These are phyloP conservation scores for Microdochium bolleyi DNA, from an alignment of 2,329 filamentous ascomycete species.

Conservation along the genomic window DNA sequence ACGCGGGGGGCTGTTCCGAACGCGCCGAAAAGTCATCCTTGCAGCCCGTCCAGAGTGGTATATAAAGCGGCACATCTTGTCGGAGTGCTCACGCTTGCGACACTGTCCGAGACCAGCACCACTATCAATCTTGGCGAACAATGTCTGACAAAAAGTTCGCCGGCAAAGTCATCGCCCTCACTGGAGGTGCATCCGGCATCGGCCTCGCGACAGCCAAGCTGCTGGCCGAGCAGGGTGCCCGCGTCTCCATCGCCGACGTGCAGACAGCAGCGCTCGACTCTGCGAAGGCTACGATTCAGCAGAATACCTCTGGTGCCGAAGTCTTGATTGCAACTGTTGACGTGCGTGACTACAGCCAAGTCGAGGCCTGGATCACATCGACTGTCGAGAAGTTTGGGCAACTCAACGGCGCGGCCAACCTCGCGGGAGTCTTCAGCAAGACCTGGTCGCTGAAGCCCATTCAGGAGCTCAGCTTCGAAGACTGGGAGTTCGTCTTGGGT, in stretches of 20 bases:
- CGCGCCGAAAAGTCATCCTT: too few species aligned
- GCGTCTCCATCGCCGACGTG: conserved; percentile 39
- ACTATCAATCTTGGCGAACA: too few species aligned
- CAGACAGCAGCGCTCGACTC: conserved; percentile 23
- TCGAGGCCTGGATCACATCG: conserved; percentile 23
- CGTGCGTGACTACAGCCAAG: conserved; percentile 19
- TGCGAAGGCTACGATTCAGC: conserved; percentile 7
- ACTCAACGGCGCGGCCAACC: conserved; percentile 28
- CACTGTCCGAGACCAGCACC: too few species aligned
- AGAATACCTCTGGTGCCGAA: neutral
- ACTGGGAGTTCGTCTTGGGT: conserved; percentile 16
- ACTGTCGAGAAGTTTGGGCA: conserved; percentile 21
- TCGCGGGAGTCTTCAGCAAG: conserved; percentile 25
- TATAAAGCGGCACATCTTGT: too few species aligned
- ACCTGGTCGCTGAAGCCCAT: conserved; percentile 13
- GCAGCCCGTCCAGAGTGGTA: too few species aligned
- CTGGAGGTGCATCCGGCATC: conserved; percentile 40
- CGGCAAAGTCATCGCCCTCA: conserved; percentile 36
- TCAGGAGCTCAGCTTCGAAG: conserved; percentile 12
- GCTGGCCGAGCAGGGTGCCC: conserved; percentile 32
- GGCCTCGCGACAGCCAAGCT: conserved; percentile 37
- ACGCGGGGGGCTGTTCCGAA: too few species aligned
- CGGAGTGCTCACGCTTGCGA: too few species aligned
- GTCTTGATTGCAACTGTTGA: conserved; percentile 13
- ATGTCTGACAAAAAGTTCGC: neutral